Percentiles rank a stretch among this genome's conserved stretches.
Evolutionary conservation across 306 rosid species (phyloP).

Genomic region (Canavalia ensiformis): DNA sequence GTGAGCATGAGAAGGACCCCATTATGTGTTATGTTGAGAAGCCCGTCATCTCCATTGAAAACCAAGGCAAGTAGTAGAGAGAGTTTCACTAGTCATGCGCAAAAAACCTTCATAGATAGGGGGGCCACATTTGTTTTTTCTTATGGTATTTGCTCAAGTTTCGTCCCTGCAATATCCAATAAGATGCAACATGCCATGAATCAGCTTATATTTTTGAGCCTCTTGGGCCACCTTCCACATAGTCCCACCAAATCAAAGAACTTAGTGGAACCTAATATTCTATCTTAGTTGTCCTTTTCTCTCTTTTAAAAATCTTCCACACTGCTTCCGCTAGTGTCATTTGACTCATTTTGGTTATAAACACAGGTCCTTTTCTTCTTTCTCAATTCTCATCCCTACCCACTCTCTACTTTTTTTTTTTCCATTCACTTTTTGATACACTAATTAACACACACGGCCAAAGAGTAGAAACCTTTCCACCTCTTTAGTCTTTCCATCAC

Average conservation of each 20-base stretch:
- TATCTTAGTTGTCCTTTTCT: slow-evolving; percentile 43
- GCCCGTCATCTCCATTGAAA: slow-evolving; percentile 48
- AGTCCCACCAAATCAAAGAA: slow-evolving; percentile 60
- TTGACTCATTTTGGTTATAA: slow-evolving; percentile 59
- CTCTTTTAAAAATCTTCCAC: neutral
- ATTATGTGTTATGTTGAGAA: slow-evolving; percentile 52
- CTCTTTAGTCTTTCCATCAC: neutral
- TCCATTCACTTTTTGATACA: slow-evolving; percentile 4
- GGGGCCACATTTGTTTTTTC: slow-evolving; percentile 38
- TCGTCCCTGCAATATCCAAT: slow-evolving; percentile 30
- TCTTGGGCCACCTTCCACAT: slow-evolving; percentile 52
- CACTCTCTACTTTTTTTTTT: neutral
- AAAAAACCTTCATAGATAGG: slow-evolving; percentile 23
- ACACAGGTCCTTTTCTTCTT: slow-evolving; percentile 20
- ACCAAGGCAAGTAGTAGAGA: slow-evolving; percentile 35
- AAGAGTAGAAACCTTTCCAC: neutral
- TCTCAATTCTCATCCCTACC: slow-evolving; percentile 47
- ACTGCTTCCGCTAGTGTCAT: slow-evolving; percentile 45
- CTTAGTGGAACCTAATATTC: slow-evolving; percentile 52
- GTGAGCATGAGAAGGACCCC: slow-evolving; percentile 67
- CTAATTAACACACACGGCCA: slow-evolving; percentile 1
- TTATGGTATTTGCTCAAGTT: slow-evolving; percentile 18
- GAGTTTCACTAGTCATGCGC: slow-evolving; percentile 35
- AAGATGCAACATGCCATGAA: slow-evolving; percentile 45
- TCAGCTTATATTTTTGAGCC: slow-evolving; percentile 35